Evolutionary conservation across 371 early-diverging fungal species (phyloP).

Genomic region (Capniomyces stellatus): DNA sequence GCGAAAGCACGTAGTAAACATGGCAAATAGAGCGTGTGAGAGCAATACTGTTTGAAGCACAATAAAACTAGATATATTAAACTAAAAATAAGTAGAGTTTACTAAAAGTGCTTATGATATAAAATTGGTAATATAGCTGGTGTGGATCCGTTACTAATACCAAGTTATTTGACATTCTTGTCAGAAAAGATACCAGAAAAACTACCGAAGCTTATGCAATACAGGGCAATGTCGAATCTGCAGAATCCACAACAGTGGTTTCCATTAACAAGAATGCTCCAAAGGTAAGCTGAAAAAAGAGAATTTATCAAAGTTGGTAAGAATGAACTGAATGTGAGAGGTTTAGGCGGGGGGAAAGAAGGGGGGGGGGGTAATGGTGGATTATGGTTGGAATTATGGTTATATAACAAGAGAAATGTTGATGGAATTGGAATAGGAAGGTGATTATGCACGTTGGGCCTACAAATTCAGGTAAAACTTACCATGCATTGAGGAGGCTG

Average conservation of each 20-base stretch:
- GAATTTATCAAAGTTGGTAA: not conserved
- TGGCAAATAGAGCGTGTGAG: not conserved
- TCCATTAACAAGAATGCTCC: not conserved
- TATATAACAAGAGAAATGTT: too few relatives aligned
- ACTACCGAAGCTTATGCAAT: not conserved
- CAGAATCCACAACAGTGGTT: not conserved
- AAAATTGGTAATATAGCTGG: too few relatives aligned
- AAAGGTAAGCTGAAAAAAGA: not conserved
- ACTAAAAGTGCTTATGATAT: not conserved
- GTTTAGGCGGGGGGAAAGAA: too few relatives aligned
- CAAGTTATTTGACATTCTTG: not conserved
- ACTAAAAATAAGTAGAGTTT: not conserved
- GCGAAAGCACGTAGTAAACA: not conserved
- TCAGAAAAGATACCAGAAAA: not conserved
- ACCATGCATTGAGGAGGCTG: conserved; percentile 61
- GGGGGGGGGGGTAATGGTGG: not conserved
- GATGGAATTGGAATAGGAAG: conserved; percentile 31
- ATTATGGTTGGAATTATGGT: not conserved
- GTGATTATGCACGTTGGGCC: conserved; percentile 91
- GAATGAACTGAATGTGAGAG: not conserved
- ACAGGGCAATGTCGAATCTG: not conserved
- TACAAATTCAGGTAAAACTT: conserved; percentile 94
- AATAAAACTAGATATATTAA: not conserved
- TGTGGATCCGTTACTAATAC: not conserved
- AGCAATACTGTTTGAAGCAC: not conserved